These are phyloP conservation scores for Hanseniaspora taiwanica DNA, from an alignment of 805 yeast species.

Conservation along the genomic window DNA sequence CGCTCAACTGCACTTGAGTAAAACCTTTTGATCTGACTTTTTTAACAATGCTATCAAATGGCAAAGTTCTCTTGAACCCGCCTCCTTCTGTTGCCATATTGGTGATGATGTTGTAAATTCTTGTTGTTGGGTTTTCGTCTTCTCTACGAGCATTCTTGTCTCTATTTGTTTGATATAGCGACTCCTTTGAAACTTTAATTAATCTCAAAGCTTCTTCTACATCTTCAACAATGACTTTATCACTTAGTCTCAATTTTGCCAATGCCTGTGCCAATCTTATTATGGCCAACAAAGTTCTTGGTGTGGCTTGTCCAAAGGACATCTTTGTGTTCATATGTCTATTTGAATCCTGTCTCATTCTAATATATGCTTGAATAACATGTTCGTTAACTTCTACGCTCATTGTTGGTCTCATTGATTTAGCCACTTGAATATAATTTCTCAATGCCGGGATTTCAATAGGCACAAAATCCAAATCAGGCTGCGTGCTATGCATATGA, in stretches of 20 bases:
- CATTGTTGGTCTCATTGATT: constrained; percentile 73
- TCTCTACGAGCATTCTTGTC: constrained; percentile 24
- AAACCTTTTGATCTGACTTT: constrained; percentile 70
- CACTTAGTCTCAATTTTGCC: constrained; percentile 76
- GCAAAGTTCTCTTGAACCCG: constrained; percentile 22
- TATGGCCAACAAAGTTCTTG: constrained; percentile 85
- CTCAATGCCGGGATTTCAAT: constrained; percentile 69
- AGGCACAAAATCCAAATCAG: constrained; percentile 62
- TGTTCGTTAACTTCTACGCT: constrained; percentile 75
- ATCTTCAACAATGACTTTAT: constrained; percentile 58
- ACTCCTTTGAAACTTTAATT: constrained; percentile 73
- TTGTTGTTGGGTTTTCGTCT: constrained; percentile 54
- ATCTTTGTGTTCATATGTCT: constrained; percentile 57
- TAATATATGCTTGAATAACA: constrained; percentile 74
- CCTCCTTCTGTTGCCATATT: constrained; percentile 31
- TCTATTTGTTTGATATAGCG: constrained; percentile 46
- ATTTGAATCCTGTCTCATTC: constrained; percentile 85
- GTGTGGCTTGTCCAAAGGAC: constrained; percentile 86
- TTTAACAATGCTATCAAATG: constrained; percentile 39
- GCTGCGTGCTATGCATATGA: constrained; percentile 86
- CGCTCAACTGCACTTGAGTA: constrained; percentile 64
- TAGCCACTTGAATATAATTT: constrained; percentile 77
- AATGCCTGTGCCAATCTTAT: constrained; percentile 88
- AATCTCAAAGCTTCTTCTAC: constrained; percentile 93
- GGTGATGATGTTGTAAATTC: constrained; percentile 59